These are phyloP conservation scores for Pleurotus platypus DNA, from an alignment of 768 basidiomycete species.

Conservation along the genomic window DNA sequence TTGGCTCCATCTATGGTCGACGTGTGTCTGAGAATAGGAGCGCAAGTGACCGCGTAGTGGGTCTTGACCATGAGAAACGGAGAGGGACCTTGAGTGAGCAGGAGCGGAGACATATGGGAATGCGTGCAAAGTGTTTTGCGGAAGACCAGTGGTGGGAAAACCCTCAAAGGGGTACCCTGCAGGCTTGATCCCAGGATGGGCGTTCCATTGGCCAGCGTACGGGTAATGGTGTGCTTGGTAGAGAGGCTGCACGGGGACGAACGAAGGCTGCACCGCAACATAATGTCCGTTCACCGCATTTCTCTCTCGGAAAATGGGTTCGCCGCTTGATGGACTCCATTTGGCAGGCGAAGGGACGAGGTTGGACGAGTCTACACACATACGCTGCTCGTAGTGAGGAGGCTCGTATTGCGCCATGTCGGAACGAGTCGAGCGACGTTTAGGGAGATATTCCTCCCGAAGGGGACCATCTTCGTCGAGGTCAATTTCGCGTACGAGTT, in stretches of 20 bases:
- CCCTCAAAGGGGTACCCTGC: background rate
- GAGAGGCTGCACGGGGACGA: constrained; percentile 31
- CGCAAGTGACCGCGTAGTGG: constrained; percentile 47
- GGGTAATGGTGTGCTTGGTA: constrained; percentile 19
- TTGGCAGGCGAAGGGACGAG: constrained; percentile 68
- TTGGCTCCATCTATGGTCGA: constrained; percentile 50
- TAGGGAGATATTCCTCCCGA: constrained; percentile 76
- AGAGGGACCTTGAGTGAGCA: constrained; percentile 54
- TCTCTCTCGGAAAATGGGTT: constrained; percentile 59
- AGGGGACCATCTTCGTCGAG: constrained; percentile 82
- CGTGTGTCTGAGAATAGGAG: constrained; percentile 58
- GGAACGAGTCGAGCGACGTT: constrained; percentile 49
- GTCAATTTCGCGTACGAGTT: constrained; percentile 68
- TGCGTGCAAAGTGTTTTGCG: constrained; percentile 15
- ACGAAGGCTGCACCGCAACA: constrained; percentile 57
- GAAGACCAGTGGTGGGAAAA: background rate
- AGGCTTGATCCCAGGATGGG: background rate
- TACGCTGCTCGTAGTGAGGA: constrained; percentile 13
- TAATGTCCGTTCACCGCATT: constrained; percentile 56
- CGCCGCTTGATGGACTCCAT: constrained; percentile 81
- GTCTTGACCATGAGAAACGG: constrained; percentile 52
- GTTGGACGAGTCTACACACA: constrained; percentile 19
- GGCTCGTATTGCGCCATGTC: constrained; percentile 14
- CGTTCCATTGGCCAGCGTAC: background rate
- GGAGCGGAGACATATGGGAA: constrained; percentile 34